Evolutionary conservation across 306 rosid species (phyloP).

Genomic region (Oxytropis ochrocephala): DNA sequence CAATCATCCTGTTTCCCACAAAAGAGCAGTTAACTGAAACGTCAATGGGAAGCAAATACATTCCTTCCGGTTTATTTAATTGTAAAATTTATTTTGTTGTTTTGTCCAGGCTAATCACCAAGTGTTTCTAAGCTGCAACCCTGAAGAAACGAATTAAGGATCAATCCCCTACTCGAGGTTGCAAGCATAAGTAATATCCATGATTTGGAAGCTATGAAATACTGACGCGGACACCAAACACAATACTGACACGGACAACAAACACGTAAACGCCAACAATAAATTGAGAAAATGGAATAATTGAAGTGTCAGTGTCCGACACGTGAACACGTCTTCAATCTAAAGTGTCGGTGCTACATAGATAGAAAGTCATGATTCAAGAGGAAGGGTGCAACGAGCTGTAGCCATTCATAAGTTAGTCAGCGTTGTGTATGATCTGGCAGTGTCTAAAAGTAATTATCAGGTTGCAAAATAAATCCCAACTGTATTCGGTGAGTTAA

Average conservation of each 20-base stretch:
- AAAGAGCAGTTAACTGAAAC: not conserved
- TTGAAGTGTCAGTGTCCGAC: too few relatives aligned
- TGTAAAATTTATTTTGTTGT: not conserved
- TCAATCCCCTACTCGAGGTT: not conserved
- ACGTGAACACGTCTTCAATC: too few relatives aligned
- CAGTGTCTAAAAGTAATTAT: not conserved
- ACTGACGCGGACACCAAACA: too few relatives aligned
- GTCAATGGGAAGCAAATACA: not conserved
- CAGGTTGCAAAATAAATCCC: slow-evolving; percentile 5
- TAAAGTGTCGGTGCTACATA: too few relatives aligned
- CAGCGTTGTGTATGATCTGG: not conserved
- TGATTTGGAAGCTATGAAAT: not conserved
- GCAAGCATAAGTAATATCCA: slow-evolving; percentile 9
- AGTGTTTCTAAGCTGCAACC: not conserved
- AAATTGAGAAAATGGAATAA: too few relatives aligned
- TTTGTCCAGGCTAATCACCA: not conserved
- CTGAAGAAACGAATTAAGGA: not conserved
- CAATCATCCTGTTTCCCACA: not conserved
- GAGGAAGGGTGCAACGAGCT: not conserved
- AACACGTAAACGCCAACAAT: too few relatives aligned
- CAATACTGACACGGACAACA: too few relatives aligned
- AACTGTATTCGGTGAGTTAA: not conserved
- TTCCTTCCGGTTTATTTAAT: not conserved
- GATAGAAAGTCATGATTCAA: not conserved
- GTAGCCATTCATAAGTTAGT: not conserved